Conservation (phyloP, 78 protist genomes). For the Dictyostelium firmibasis region DNA sequence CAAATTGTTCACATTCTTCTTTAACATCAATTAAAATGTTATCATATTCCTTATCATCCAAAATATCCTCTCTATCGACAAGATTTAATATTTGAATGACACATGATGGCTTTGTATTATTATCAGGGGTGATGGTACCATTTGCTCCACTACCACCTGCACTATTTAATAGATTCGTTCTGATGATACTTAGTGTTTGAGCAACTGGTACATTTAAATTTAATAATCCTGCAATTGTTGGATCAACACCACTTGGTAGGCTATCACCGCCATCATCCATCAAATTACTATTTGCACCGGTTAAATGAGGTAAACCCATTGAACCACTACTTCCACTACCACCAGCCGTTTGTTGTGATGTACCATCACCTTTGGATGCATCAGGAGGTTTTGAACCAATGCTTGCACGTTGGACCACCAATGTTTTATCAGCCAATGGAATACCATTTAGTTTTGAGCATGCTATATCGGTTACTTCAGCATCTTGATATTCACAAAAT, state of each 20-base stretch:
- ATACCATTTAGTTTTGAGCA: conserved; percentile 50
- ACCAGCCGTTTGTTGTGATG: not conserved
- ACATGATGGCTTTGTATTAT: conserved; percentile 48
- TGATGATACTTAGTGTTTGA: conserved; percentile 22
- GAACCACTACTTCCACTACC: not conserved
- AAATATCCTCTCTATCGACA: conserved; percentile 62
- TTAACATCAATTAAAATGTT: conserved; percentile 51
- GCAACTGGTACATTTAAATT: conserved; percentile 29
- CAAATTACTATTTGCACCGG: not conserved
- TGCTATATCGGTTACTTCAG: conserved; percentile 41
- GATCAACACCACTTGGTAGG: not conserved
- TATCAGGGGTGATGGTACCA: not conserved
- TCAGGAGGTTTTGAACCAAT: conserved; percentile 46
- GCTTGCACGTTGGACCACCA: conserved; percentile 72
- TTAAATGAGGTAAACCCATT: not conserved
- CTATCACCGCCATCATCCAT: not conserved
- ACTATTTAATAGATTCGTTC: not conserved
- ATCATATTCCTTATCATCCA: conserved; percentile 65
- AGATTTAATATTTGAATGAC: conserved; percentile 73
- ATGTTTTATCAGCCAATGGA: conserved; percentile 28
- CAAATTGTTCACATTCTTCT: conserved; percentile 69
- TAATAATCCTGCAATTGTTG: not conserved
- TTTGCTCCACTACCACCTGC: not conserved
- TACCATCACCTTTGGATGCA: not conserved
- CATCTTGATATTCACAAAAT: conserved; percentile 78